A percentile compares a stretch with the other conserved stretches of the same genome.
Conservation (phyloP, 352 stramenopile genomes). For the Plasmopara muralis region DNA sequence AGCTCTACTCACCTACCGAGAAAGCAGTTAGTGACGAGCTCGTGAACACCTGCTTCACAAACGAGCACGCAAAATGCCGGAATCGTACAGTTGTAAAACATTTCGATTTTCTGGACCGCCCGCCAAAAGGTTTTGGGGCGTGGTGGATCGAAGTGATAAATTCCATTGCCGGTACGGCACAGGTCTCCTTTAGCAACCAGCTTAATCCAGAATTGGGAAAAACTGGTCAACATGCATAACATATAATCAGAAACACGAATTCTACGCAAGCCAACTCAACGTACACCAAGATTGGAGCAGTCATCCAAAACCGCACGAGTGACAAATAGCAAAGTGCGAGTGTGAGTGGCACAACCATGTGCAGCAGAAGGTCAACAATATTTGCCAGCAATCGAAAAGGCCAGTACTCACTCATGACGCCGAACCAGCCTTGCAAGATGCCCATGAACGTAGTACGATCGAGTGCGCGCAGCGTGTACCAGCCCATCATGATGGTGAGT, state of each 20-base stretch:
- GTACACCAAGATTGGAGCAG: constrained; percentile 32
- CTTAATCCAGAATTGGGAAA: constrained; percentile 41
- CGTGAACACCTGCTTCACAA: constrained; percentile 23
- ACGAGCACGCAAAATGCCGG: constrained; percentile 29
- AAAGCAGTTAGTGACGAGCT: constrained; percentile 26
- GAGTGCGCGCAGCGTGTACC: constrained; percentile 40
- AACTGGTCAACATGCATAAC: constrained; percentile 19
- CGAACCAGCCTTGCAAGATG: constrained; percentile 45
- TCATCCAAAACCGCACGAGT: constrained; percentile 46
- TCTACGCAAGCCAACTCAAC: constrained; percentile 5
- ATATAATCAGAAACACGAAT: constrained; percentile 3
- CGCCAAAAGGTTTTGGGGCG: constrained; percentile 40
- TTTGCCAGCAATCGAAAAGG: constrained; percentile 30
- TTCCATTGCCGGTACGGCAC: constrained; percentile 27
- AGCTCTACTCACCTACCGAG: constrained; percentile 1
- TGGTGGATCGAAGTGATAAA: constrained; percentile 41
- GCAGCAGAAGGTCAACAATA: constrained; percentile 33
- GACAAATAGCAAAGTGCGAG: constrained; percentile 40
- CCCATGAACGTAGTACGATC: constrained; percentile 40
- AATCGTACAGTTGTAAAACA: constrained; percentile 36
- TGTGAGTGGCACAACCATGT: constrained; percentile 36
- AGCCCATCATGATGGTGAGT: constrained; percentile 51
- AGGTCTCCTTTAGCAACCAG: constrained; percentile 34
- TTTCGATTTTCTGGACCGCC: constrained; percentile 35
- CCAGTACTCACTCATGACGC: constrained; percentile 32